Evolutionary conservation across 169 alveolate species (phyloP), one percentile per base, ranked within the genome.

Genomic region (Eimeria sp.): DNA sequence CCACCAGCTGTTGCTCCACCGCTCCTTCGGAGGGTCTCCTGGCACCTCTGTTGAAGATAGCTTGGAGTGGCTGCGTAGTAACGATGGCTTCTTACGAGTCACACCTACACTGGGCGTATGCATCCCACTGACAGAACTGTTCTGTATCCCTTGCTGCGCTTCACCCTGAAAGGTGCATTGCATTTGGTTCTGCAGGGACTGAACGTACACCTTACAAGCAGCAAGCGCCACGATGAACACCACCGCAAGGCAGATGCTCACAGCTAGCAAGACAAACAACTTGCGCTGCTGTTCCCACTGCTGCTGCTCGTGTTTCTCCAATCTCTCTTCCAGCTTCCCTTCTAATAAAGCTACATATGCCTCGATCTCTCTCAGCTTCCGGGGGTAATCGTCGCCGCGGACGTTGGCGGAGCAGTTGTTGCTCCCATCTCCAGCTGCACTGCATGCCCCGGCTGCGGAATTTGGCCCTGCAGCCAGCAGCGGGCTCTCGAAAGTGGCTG

Each of bases 251-350:
- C 80, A 86, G 40, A 58, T 30, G 43, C 92, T 70, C 11, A 86
- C 78, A 27, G 92, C 92, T 30, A 86, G 43, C n/a, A 86, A 40
- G 61, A 86, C 78, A 86, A 86, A 86, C 63, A 86, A 14, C 7
- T 47, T 34, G 11, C 78, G 63, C 25, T 86, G 75, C 63, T 86
- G 80, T 49, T 86, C 73, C 78, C 67, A 47, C 20, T 61, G 92
- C 92, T 61, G 92, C 45, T 58, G 78, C 92, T 86, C 92, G 63
- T 86, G 92, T 72, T 61, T 47, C 92, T 34, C 73, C 78, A 86
- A 40, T 72, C 58, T 86, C 61, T 86, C 92, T 25, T 86, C 92
- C 82, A 86, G 58, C 63, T 18, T 86, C 9, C 70, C 92, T 58
- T 86, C 92, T 51, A 86, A 43, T n/a, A 86, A 61, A 34, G 92